Evolutionary conservation across 1,284 basidiomycete genomes (phyloP).

Genomic region (Pseudozyma hubeiensis): DNA sequence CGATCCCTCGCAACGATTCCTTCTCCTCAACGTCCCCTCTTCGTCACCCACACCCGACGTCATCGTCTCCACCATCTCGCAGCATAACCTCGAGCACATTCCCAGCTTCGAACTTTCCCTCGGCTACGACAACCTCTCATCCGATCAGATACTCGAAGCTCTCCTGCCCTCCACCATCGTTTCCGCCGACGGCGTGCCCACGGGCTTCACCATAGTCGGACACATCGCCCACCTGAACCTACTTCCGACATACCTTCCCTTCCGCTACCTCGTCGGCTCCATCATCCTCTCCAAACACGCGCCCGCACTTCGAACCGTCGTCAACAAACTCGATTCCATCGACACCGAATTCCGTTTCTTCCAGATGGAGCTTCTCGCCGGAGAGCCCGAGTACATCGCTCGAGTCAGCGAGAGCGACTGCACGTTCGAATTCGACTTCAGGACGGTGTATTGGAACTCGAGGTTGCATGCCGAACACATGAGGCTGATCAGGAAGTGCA

Average conservation of each 20-base stretch:
- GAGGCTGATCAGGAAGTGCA: constrained; percentile 80
- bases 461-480: constrained; percentile 90
- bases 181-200: constrained; percentile 78
- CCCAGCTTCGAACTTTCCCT: constrained; percentile 8
- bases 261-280: constrained; percentile 89
- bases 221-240: constrained; percentile 94
- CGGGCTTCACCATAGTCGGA: constrained; percentile 87
- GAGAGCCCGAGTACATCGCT: constrained; percentile 85
- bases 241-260: constrained; percentile 88
- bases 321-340: constrained; percentile 93
- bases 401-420: constrained; percentile 74
- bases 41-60: constrained; percentile 20
- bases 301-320: constrained; percentile 82
- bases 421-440: constrained; percentile 92
- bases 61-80: constrained; percentile 6
- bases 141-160: constrained; percentile 43
- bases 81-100: constrained; percentile 20
- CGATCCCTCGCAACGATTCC: constrained; percentile 30
- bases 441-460: constrained; percentile 97
- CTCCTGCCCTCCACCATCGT: constrained; percentile 38
- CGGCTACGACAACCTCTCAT: constrained; percentile 36
- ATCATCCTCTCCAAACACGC: constrained; percentile 76
- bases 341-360: constrained; percentile 91
- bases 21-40: constrained; percentile 39
- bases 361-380: constrained; percentile 95